phyloP scores from a whole-genome alignment of 306 rosid species.

The Coriaria nepalensis region DNA sequence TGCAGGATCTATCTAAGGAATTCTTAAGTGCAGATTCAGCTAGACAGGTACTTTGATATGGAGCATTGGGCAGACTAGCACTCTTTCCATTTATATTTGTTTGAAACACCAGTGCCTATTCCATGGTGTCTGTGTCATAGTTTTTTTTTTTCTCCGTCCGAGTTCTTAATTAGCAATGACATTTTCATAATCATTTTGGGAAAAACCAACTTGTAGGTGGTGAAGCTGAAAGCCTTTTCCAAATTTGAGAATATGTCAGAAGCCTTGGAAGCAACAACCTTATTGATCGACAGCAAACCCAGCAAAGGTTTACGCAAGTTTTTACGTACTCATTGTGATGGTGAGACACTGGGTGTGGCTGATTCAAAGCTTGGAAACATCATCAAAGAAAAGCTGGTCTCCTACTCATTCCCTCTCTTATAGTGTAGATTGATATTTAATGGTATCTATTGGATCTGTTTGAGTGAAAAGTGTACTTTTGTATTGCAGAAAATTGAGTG shows the following conservation, averaged over 20 bases:
- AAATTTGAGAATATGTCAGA: conserved; percentile 81
- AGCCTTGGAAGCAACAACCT: conserved; percentile 69
- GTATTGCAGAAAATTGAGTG: conserved; percentile 72
- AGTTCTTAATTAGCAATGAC: too few species aligned
- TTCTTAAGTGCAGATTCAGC: conserved; percentile 61
- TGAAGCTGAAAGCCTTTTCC: conserved; percentile 77
- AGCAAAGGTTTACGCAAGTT: conserved; percentile 88
- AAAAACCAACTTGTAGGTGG: conserved; percentile 30
- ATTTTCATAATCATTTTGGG: too few species aligned
- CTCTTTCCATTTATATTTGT: background rate
- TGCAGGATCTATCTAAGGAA: conserved; percentile 56
- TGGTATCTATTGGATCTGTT: conserved; percentile 1
- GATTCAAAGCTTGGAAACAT: conserved; percentile 82
- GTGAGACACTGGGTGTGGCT: conserved; percentile 69
- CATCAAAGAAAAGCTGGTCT: conserved; percentile 81
- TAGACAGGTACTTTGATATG: conserved; percentile 39
- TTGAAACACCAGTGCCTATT: background rate
- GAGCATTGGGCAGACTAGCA: too few species aligned
- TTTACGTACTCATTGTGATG: conserved; percentile 60
- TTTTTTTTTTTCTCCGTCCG: background rate
- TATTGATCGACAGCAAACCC: conserved; percentile 70
- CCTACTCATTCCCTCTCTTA: background rate
- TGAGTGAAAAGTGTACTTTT: background rate
- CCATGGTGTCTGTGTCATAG: background rate
- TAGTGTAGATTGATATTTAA: background rate